phyloP scores from a whole-genome alignment of 768 basidiomycete genomes.

The Tricholoma sp. region DNA sequence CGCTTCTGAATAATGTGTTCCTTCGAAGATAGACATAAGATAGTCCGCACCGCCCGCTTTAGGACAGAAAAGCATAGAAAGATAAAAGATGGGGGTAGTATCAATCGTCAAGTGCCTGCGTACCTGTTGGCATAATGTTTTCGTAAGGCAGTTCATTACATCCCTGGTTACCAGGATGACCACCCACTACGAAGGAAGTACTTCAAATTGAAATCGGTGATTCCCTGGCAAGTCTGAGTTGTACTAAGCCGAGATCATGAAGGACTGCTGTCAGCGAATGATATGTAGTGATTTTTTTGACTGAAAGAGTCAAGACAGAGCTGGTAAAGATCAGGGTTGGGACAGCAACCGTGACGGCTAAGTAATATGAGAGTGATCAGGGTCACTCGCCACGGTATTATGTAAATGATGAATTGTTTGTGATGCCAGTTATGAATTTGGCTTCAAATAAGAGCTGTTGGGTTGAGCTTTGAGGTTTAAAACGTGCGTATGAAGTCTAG shows the following conservation, averaged over 20 bases:
- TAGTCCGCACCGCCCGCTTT: not conserved
- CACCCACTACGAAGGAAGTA: not conserved
- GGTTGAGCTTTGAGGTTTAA: not conserved
- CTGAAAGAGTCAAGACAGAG: not conserved
- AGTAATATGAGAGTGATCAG: no score
- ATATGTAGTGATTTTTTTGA: not conserved
- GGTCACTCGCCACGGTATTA: not conserved
- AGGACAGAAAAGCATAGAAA: not conserved
- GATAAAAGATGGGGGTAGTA: not conserved
- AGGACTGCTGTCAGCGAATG: not conserved
- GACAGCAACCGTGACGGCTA: not conserved
- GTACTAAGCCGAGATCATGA: not conserved
- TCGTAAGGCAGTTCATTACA: not conserved
- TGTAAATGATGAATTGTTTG: not conserved
- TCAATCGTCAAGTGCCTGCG: not conserved
- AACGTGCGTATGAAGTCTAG: not conserved
- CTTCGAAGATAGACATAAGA: not conserved
- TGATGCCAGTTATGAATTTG: not conserved
- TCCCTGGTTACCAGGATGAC: not conserved
- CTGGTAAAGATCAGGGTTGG: not conserved
- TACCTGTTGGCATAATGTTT: not conserved
- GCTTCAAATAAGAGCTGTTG: not conserved
- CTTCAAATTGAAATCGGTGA: not conserved
- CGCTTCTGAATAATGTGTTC: not conserved
- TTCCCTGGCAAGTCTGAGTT: not conserved